Evolutionary conservation across 768 basidiomycete species (phyloP).

Genomic region (Rhizopogon sp.): DNA sequence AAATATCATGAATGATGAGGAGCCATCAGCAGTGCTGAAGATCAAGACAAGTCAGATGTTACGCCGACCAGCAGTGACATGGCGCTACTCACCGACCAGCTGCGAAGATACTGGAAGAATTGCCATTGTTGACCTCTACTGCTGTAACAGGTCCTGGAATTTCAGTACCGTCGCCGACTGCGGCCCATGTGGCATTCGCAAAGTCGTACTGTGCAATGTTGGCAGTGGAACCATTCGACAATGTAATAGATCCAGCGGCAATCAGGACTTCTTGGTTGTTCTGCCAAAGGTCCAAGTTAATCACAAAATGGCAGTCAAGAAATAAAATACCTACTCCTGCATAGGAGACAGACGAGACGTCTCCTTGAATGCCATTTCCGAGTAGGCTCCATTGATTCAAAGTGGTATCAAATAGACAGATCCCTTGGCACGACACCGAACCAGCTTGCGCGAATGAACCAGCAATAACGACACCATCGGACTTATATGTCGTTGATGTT

Average conservation of each 20-base stretch:
- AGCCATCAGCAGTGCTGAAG: conserved; percentile 49
- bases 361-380: conserved; percentile 77
- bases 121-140: conserved; percentile 76
- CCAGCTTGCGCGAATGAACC: conserved; percentile 87
- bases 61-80: neutral
- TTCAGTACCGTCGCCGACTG: conserved; percentile 52
- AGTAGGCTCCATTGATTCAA: conserved; percentile 77
- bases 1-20: conserved; percentile 67
- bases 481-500: conserved; percentile 52
- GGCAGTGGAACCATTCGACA: conserved; percentile 57
- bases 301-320: neutral
- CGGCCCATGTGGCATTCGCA: conserved; percentile 67
- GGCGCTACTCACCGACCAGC: conserved; percentile 66
- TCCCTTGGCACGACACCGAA: conserved; percentile 62
- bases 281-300: conserved; percentile 30
- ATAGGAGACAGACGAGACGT: conserved; percentile 72
- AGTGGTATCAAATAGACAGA: conserved; percentile 70
- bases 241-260: conserved; percentile 73
- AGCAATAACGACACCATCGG: conserved; percentile 69
- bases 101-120: conserved; percentile 81
- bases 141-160: conserved; percentile 91
- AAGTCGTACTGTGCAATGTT: conserved; percentile 76
- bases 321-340: conserved; percentile 58
- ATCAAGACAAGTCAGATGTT: neutral
- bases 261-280: conserved; percentile 63